A percentile compares a stretch with the other conserved stretches of the same genome.
Evolutionary conservation across 225 moss, liverwort and hornwort genomes (phyloP).

Genomic region (Pleurozium schreberi): DNA sequence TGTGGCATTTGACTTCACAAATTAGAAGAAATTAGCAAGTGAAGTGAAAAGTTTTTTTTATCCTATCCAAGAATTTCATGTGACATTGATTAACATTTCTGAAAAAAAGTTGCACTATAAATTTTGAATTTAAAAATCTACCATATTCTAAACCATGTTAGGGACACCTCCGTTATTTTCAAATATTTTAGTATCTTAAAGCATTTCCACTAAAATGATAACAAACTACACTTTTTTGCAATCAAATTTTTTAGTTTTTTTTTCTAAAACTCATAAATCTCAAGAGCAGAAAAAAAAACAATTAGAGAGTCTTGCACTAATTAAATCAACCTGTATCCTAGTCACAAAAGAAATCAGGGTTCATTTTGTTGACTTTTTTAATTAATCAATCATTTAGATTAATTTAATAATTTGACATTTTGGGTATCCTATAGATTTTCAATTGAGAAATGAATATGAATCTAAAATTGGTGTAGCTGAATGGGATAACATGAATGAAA

Average conservation of each 20-base stretch:
- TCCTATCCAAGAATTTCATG: neutral
- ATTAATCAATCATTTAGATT: neutral
- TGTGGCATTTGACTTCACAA: accelerated
- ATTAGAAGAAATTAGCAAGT: neutral
- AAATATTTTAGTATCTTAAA: neutral
- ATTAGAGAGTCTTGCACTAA: neutral
- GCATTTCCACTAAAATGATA: neutral
- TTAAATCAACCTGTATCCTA: neutral
- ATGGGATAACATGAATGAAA: no score
- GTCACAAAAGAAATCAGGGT: neutral
- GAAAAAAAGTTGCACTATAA: neutral
- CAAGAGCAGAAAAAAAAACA: accelerated
- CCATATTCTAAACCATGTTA: neutral
- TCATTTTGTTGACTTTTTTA: neutral
- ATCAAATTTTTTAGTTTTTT: neutral
- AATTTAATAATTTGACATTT: neutral
- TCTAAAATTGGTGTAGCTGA: neutral
- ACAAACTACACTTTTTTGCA: neutral
- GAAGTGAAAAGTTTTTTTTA: neutral
- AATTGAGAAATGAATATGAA: neutral
- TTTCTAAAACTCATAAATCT: neutral
- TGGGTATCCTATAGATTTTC: accelerated
- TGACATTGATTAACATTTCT: neutral
- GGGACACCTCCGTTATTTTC: neutral
- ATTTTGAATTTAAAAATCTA: neutral